phyloP scores from a whole-genome alignment of 2,329 filamentous ascomycete species.

The Ophiostoma perfectum region DNA sequence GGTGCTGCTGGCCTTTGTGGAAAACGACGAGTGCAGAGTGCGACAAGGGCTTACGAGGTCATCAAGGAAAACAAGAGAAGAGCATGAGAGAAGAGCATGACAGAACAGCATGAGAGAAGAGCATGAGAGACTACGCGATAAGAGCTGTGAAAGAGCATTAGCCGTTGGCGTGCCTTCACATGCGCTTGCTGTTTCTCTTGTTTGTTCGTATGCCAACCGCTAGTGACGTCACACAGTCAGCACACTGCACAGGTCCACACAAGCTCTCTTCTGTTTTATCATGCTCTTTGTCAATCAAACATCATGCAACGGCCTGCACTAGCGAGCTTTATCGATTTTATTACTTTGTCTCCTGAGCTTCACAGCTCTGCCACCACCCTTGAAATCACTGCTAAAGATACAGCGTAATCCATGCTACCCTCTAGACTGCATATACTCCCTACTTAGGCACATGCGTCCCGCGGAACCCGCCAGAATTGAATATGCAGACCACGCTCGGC shows the following conservation, averaged over 20 bases:
- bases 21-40: not conserved
- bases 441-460: conserved; percentile 3
- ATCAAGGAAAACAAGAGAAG: too few species aligned
- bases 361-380: not conserved
- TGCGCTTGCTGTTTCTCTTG: not conserved
- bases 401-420: not conserved
- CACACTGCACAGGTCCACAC: not conserved
- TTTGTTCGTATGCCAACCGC: not conserved
- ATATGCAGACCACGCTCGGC: conserved; percentile 26
- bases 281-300: not conserved
- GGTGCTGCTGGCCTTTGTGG: not conserved
- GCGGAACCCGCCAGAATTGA: conserved; percentile 31
- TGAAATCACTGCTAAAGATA: not conserved
- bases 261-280: not conserved
- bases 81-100: too few species aligned
- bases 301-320: too few species aligned
- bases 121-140: too few species aligned
- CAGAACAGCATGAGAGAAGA: too few species aligned
- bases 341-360: too few species aligned
- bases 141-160: too few species aligned
- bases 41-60: too few species aligned
- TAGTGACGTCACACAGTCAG: conserved; percentile 10
- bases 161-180: not conserved
- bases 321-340: too few species aligned
- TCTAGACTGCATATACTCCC: not conserved